Conservation (phyloP, 805 yeast genomes). For the Clavispora phyllophila region DNA sequence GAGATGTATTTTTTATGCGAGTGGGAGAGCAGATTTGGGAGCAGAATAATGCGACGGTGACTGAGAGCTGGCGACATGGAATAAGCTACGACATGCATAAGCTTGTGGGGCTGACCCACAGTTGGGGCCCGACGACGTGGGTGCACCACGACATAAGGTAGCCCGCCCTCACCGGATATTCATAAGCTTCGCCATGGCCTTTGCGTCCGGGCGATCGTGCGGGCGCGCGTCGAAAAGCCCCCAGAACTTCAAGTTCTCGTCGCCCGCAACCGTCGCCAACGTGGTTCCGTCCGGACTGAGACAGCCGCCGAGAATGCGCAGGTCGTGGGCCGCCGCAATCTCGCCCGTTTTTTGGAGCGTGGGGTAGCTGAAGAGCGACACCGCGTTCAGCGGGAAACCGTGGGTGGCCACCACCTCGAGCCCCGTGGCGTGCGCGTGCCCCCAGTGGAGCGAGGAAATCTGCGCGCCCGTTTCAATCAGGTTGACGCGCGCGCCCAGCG, state of each 20-base stretch:
- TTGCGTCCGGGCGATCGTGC: background rate
- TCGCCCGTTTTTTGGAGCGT: constrained; percentile 84
- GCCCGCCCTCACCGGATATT: constrained; percentile 22
- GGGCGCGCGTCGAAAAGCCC: constrained; percentile 65
- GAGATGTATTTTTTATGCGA: too few relatives aligned
- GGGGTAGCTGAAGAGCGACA: constrained; percentile 81
- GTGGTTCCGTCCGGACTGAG: constrained; percentile 88
- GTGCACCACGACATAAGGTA: too few relatives aligned
- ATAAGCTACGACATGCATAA: too few relatives aligned
- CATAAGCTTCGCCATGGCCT: constrained; percentile 22
- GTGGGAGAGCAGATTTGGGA: too few relatives aligned
- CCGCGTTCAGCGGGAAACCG: constrained; percentile 84
- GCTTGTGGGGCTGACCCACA: too few relatives aligned
- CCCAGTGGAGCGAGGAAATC: constrained; percentile 93
- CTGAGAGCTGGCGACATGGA: too few relatives aligned
- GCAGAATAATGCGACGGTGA: too few relatives aligned
- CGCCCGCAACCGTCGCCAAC: constrained; percentile 92
- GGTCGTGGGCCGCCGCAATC: constrained; percentile 80
- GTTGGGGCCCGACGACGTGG: too few relatives aligned
- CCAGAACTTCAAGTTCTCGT: constrained; percentile 94
- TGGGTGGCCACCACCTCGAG: constrained; percentile 88
- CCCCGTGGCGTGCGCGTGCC: constrained; percentile 65
- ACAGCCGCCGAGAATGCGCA: constrained; percentile 77
- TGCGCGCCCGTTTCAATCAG: constrained; percentile 90
- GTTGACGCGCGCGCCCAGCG: constrained; percentile 81